Conservation (phyloP, 768 basidiomycete species). For the Suillus subalutaceus region DNA sequence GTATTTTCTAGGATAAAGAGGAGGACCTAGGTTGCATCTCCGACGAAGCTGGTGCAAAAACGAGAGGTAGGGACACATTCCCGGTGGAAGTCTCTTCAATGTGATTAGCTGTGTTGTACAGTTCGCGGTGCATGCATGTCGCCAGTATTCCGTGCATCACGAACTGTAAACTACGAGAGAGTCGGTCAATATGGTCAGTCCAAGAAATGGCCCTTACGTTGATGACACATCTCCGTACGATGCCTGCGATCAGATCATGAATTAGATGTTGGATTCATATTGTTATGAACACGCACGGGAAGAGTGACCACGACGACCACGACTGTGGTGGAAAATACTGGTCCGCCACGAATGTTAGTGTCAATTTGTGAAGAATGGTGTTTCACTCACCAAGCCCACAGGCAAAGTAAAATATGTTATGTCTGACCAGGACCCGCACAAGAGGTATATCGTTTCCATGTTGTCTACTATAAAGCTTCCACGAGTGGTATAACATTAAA, state of each 20-base stretch:
- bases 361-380: neutral
- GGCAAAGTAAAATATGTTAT: neutral
- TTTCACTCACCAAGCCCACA: neutral
- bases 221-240: neutral
- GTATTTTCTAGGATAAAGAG: slow-evolving; percentile 28
- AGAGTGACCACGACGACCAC: neutral
- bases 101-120: neutral
- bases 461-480: too few species aligned
- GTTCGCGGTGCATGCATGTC: neutral
- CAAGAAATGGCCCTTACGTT: neutral
- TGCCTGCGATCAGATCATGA: neutral
- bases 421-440: neutral
- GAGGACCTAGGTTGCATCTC: neutral
- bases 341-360: neutral
- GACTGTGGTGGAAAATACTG: neutral
- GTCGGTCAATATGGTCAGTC: neutral
- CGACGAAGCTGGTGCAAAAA: neutral
- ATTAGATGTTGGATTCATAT: neutral
- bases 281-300: neutral
- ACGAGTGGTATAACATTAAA: neutral
- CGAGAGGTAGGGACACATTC: neutral
- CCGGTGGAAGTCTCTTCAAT: neutral
- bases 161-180: neutral
- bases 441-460: neutral
- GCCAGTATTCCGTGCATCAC: neutral